Evolutionary conservation across 2,329 filamentous ascomycete species (phyloP), one percentile per base, ranked within the genome.

Genomic region (Epichloe sibirici): DNA sequence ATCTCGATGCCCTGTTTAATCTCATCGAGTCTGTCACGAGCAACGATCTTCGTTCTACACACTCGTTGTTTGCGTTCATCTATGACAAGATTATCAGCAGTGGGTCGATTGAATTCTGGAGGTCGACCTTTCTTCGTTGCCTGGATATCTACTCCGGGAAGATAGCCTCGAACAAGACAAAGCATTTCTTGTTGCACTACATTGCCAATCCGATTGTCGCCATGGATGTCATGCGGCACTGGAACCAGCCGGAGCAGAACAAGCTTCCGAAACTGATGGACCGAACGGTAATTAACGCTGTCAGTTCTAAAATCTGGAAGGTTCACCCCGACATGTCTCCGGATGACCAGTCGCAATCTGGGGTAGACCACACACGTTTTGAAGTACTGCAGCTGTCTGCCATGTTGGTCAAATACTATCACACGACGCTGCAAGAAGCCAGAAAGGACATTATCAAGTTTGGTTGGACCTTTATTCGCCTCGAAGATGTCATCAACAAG

Each of bases 401-500:
- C 0, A 83, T 98, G 73, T 75, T 98, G 40, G 85, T 98, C 69
- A 98, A 98, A 65, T 95, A 97, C 62, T 89, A 98, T 62, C 83
- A 91, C 62, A 80, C 81, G 35, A 86, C 90, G 51, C 79, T 98
- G 1, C 87, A 94, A 59, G 93, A 97, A 62, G 85, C 88, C 2
- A 83, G 94, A 39, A 98, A 98, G 69, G 93, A 98, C 58, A 91
- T 98, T 56, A 98, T 98, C 64, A 97, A 96, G 69, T 98, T 97
- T 68, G 90, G 90, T 3, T 99, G 93, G 93, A 95, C 90, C 17
- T 97, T 95, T 65, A 98, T 98, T 62, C 83, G 88, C 25, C 79
- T 98, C n/a, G 94, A 99, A 63, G 93, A 99, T 67, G 88, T 95
- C 53, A 95, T 98, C 73, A 98, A 97, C 74, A 98, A 98, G 68